A percentile compares a stretch with the other conserved stretches of the same genome.
These are phyloP conservation scores for Fonsecaea pedrosoi DNA, from an alignment of 2,329 filamentous ascomycete species.

Conservation along the genomic window DNA sequence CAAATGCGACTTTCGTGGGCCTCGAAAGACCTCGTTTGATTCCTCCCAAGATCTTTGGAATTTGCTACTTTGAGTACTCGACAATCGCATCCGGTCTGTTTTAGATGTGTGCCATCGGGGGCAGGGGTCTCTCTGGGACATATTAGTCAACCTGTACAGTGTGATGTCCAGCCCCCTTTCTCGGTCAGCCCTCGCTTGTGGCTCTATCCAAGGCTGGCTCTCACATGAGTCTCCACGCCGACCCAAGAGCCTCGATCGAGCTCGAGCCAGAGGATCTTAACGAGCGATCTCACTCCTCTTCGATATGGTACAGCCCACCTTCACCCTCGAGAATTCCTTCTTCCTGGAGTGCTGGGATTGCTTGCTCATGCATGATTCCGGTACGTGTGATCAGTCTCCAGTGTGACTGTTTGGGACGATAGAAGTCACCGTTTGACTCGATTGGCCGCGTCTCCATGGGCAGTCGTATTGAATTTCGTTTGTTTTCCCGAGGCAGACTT, in stretches of 20 bases:
- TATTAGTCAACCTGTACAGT: no score
- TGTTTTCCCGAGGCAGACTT: constrained; percentile 17
- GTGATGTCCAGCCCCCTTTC: no score
- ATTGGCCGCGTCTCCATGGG: constrained; percentile 24
- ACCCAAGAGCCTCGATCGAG: no score
- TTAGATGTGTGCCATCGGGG: constrained; percentile 45
- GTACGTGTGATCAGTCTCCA: neutral
- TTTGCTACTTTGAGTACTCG: constrained; percentile 50
- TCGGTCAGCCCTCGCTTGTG: no score
- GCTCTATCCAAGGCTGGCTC: no score
- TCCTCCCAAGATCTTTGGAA: constrained; percentile 47
- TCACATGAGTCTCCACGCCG: no score
- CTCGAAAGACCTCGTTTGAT: neutral
- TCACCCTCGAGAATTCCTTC: no score
- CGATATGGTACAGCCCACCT: no score
- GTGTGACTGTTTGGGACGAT: constrained; percentile 12
- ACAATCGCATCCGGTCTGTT: constrained; percentile 52
- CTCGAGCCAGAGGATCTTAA: no score
- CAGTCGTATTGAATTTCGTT: constrained; percentile 26
- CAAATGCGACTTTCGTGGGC: neutral
- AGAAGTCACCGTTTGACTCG: constrained; percentile 25
- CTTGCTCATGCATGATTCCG: neutral
- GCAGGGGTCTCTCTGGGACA: no score
- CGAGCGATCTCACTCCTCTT: no score
- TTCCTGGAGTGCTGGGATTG: neutral